Conservation (phyloP, 495 filamentous ascomycete genomes). For the Physcia stellaris region DNA sequence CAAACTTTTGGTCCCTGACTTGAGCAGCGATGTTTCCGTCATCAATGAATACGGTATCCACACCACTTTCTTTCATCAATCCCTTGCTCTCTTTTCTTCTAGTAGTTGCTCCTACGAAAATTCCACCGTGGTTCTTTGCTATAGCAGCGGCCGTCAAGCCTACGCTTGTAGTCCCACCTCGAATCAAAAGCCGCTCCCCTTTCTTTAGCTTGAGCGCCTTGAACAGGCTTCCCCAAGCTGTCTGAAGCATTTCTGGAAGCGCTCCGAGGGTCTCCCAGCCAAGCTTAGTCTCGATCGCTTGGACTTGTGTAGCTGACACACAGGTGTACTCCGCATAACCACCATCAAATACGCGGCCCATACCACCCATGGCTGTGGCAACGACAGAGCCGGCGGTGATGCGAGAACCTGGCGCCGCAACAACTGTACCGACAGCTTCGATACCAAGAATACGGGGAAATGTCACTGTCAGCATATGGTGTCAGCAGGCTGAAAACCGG, state of each 20-base stretch:
- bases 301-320: conserved; percentile 29
- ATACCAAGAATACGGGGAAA: conserved; percentile 39
- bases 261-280: conserved; percentile 33
- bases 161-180: conserved; percentile 36
- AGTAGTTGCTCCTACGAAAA: conserved; percentile 27
- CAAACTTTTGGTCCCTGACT: conserved; percentile 24
- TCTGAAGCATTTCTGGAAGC: conserved; percentile 42
- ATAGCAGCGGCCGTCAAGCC: conserved; percentile 35
- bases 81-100: conserved; percentile 21
- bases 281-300: conserved; percentile 23
- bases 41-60: conserved; percentile 29
- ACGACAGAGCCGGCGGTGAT: conserved; percentile 31
- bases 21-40: conserved; percentile 23
- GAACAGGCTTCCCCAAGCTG: conserved; percentile 34
- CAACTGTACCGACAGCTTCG: conserved; percentile 34
- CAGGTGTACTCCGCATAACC: conserved; percentile 41
- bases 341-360: conserved; percentile 37
- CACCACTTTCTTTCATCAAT: conserved; percentile 26
- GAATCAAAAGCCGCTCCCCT: conserved; percentile 32
- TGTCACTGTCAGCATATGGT: too few species aligned
- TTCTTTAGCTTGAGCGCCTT: conserved; percentile 23
- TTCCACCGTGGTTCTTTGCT: conserved; percentile 26
- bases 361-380: conserved; percentile 38
- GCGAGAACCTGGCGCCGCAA: conserved; percentile 23
- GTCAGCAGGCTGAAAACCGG: too few species aligned